Evolutionary conservation across 306 rosid species (phyloP).

Genomic region (Quillaja saponaria): DNA sequence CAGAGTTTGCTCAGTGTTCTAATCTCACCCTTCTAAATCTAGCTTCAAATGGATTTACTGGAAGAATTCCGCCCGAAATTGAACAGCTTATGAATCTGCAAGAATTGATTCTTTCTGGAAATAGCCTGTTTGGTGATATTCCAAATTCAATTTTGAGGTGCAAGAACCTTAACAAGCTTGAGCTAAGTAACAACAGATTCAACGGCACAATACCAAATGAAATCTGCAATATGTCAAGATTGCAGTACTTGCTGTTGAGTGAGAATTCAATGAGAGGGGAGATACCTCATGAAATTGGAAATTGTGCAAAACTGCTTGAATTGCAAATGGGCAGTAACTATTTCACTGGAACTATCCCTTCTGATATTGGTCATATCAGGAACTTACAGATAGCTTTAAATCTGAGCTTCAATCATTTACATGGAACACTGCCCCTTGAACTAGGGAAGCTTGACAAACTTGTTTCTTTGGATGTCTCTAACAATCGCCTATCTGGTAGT

Average conservation of each 20-base stretch:
- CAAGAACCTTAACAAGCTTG: conserved; percentile 92
- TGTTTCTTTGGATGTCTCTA: conserved; percentile 88
- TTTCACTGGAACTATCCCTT: conserved; percentile 72
- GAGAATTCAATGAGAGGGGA: conserved; percentile 89
- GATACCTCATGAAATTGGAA: conserved; percentile 91
- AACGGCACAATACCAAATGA: conserved; percentile 85
- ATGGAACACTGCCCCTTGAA: conserved; percentile 74
- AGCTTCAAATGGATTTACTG: conserved; percentile 87
- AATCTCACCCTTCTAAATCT: conserved; percentile 91
- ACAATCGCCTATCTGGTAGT: conserved; percentile 72
- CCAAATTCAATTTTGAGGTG: conserved; percentile 74
- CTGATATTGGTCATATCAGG: conserved; percentile 89
- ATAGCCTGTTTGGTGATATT: conserved; percentile 76
- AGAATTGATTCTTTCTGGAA: conserved; percentile 89
- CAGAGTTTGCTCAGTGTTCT: conserved; percentile 71
- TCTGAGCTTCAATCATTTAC: conserved; percentile 89
- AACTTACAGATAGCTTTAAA: conserved; percentile 95
- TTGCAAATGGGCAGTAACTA: conserved; percentile 83
- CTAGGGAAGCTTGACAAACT: conserved; percentile 94
- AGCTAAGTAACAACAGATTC: conserved; percentile 84
- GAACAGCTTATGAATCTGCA: conserved; percentile 87
- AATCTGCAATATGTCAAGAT: conserved; percentile 77
- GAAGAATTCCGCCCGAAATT: conserved; percentile 69
- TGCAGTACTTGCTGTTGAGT: conserved; percentile 87
- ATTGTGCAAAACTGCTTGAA: conserved; percentile 78